Conservation (phyloP, 805 yeast genomes). For the Kuraishia hungarica region DNA sequence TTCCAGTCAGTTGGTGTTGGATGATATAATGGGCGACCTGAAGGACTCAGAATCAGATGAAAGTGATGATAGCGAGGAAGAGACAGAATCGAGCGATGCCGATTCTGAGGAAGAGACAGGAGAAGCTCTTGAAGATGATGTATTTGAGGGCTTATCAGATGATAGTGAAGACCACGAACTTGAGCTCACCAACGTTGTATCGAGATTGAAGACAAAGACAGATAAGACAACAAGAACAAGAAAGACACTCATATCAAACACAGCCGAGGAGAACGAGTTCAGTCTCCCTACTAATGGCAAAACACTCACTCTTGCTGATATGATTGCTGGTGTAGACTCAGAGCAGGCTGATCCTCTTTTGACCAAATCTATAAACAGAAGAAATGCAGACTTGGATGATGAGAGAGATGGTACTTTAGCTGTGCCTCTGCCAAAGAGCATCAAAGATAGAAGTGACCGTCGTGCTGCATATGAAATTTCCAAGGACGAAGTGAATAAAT, state of each 20-base stretch:
- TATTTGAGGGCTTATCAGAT: slow-evolving; percentile 17
- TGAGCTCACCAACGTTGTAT: slow-evolving; percentile 42
- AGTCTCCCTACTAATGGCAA: slow-evolving; percentile 53
- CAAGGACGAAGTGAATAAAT: slow-evolving; percentile 75
- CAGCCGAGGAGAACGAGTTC: slow-evolving; percentile 60
- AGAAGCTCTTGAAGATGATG: slow-evolving; percentile 15
- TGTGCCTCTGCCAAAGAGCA: slow-evolving; percentile 79
- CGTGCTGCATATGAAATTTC: slow-evolving; percentile 86
- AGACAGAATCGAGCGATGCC: slow-evolving; percentile 15
- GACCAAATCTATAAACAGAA: slow-evolving; percentile 18
- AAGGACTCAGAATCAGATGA: slow-evolving; percentile 14
- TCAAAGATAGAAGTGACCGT: slow-evolving; percentile 80
- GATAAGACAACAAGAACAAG: slow-evolving; percentile 26
- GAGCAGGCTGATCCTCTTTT: slow-evolving; percentile 40
- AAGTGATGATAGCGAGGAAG: slow-evolving; percentile 12
- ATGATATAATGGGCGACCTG: slow-evolving; percentile 16
- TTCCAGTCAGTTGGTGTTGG: slow-evolving; percentile 19
- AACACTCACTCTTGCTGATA: slow-evolving; percentile 60
- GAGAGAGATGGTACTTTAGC: slow-evolving; percentile 40
- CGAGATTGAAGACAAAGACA: slow-evolving; percentile 25
- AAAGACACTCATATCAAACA: slow-evolving; percentile 41
- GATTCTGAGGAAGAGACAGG: slow-evolving; percentile 14
- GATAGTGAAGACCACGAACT: slow-evolving; percentile 39
- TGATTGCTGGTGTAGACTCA: slow-evolving; percentile 59
- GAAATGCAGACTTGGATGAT: slow-evolving; percentile 12